A percentile compares a stretch with the other conserved stretches of the same genome.
phyloP scores from a whole-genome alignment of 306 rosid species.

The Sindora glabra region DNA sequence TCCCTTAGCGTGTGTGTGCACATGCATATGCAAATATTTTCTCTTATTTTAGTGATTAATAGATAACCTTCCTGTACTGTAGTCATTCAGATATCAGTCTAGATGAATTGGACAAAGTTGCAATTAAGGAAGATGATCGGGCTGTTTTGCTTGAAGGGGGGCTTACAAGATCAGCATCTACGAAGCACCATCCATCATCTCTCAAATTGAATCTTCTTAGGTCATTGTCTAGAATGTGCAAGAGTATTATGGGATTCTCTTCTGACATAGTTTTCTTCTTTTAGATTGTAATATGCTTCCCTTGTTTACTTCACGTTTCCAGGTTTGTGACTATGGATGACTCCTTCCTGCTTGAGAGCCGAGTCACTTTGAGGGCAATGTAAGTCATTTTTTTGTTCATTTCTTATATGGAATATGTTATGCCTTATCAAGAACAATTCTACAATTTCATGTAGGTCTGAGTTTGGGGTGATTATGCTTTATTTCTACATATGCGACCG shows the following conservation, averaged over 20 bases:
- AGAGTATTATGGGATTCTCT: constrained; percentile 10
- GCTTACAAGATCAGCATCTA: constrained; percentile 77
- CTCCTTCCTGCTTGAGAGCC: constrained; percentile 74
- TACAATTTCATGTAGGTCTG: constrained; percentile 47
- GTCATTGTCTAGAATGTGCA: constrained; percentile 32
- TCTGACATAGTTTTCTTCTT: constrained; percentile 3
- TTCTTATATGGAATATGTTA: not conserved
- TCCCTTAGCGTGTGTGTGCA: no score
- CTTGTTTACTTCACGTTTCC: constrained; percentile 20
- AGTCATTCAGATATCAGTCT: constrained; percentile 88
- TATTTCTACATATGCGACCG: constrained; percentile 92
- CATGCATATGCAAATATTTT: no score
- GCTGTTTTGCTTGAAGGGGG: constrained; percentile 86
- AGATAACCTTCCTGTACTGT: constrained; percentile 20
- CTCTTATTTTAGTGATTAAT: constrained; percentile 4
- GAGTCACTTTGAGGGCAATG: constrained; percentile 84
- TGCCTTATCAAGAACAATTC: constrained; percentile 12
- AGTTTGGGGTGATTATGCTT: constrained; percentile 74
- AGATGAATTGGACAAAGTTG: constrained; percentile 73
- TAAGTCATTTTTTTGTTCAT: constrained; percentile 38
- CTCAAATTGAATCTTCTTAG: constrained; percentile 75
- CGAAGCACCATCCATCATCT: constrained; percentile 49
- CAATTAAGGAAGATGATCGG: constrained; percentile 74
- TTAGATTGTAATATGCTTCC: constrained; percentile 15
- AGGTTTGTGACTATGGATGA: constrained; percentile 97